A percentile compares a stretch with the other conserved stretches of the same genome.
These are phyloP conservation scores for Trichoderma aggressivum DNA, from an alignment of 2,329 filamentous ascomycete genomes.

Conservation along the genomic window DNA sequence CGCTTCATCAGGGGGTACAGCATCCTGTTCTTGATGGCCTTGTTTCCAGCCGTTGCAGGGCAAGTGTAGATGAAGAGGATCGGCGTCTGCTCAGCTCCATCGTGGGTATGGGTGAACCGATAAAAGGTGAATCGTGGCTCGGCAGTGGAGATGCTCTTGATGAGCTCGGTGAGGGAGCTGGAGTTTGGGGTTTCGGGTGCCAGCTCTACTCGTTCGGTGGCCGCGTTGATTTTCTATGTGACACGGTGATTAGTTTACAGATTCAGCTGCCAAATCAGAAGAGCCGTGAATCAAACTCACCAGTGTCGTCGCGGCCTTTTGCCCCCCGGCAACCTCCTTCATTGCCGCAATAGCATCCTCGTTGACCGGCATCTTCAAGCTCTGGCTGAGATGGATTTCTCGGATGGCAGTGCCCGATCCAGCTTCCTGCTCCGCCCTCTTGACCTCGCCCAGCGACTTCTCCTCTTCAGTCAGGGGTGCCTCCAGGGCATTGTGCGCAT, in stretches of 20 bases:
- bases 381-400: constrained; percentile 58
- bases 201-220: constrained; percentile 67
- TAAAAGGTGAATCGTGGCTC: constrained; percentile 80
- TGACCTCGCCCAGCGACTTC: constrained; percentile 65
- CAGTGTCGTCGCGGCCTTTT: constrained; percentile 60
- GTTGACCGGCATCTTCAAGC: constrained; percentile 55
- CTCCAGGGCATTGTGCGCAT: constrained; percentile 60
- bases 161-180: constrained; percentile 56
- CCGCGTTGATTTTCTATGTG: constrained; percentile 65
- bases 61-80: constrained; percentile 83
- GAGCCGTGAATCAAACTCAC: constrained; percentile 41
- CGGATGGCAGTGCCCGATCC: constrained; percentile 61
- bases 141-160: constrained; percentile 56
- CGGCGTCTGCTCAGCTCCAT: constrained; percentile 51
- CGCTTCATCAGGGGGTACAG: constrained; percentile 72
- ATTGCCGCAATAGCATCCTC: constrained; percentile 64
- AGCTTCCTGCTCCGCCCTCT: constrained; percentile 71
- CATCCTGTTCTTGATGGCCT: constrained; percentile 79
- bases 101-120: constrained; percentile 58
- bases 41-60: constrained; percentile 61
- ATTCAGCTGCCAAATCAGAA: background rate
- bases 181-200: constrained; percentile 51
- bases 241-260: background rate
- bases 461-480: constrained; percentile 80
- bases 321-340: constrained; percentile 52